Evolutionary conservation across 495 filamentous ascomycete species (phyloP).

Genomic region (Penicillium cosmopolitanum): DNA sequence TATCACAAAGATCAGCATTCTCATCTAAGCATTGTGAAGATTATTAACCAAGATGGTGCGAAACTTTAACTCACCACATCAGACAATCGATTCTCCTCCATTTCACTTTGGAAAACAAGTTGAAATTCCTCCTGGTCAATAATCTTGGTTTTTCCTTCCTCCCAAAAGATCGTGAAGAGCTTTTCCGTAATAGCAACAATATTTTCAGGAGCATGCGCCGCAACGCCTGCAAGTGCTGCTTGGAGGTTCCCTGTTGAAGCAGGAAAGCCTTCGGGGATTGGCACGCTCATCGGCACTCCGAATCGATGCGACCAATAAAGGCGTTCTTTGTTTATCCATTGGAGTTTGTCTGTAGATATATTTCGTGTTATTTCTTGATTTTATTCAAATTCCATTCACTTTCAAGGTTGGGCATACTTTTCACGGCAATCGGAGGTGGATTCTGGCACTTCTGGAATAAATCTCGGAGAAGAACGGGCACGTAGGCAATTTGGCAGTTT

Average conservation of each 20-base stretch:
- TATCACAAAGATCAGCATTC: not conserved
- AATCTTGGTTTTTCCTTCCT: conserved; percentile 12
- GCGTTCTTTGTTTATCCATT: conserved; percentile 25
- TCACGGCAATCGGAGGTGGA: conserved; percentile 19
- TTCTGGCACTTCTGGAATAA: conserved; percentile 23
- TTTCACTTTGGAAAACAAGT: conserved; percentile 6
- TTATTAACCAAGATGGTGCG: not conserved
- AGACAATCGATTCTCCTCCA: not conserved
- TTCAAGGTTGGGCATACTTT: conserved; percentile 14
- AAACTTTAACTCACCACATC: not conserved
- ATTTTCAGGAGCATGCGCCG: conserved; percentile 8
- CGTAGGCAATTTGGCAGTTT: conserved; percentile 23
- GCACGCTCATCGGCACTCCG: conserved; percentile 20
- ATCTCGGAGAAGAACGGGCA: conserved; percentile 18
- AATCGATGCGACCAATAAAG: conserved; percentile 27
- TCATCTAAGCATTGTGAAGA: no score
- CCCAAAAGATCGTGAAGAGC: conserved; percentile 20
- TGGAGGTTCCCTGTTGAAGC: conserved; percentile 22
- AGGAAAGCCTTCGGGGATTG: conserved; percentile 26
- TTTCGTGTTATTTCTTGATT: not conserved
- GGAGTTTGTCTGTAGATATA: conserved; percentile 18
- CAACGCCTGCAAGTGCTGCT: conserved; percentile 12
- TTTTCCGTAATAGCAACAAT: conserved; percentile 6
- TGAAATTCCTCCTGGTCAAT: conserved; percentile 6
- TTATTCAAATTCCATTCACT: not conserved